A percentile compares a stretch with the other conserved stretches of the same genome.
phyloP scores from a whole-genome alignment of 129 eudicot species.

The Artemisia argyi region DNA sequence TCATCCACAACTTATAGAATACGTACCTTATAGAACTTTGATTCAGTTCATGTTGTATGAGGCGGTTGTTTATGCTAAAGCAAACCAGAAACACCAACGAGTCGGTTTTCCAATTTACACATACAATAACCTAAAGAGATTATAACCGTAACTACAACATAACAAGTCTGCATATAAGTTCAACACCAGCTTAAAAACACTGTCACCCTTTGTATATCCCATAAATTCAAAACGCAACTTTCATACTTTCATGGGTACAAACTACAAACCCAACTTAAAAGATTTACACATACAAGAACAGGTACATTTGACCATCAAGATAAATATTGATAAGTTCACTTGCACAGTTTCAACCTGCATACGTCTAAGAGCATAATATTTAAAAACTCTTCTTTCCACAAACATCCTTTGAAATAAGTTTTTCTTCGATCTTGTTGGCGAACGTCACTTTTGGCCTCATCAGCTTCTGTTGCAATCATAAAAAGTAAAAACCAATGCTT shows the following conservation, averaged over 20 bases:
- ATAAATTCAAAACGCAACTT: slow-evolving; percentile 4
- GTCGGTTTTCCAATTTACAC: too few species aligned
- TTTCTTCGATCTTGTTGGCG: slow-evolving; percentile 43
- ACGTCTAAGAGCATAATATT: background rate
- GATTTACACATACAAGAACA: slow-evolving; percentile 19
- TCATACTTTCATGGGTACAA: slow-evolving; percentile 7
- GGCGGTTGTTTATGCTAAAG: too few species aligned
- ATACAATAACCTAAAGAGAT: background rate
- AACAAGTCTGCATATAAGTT: background rate
- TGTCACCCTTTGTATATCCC: background rate
- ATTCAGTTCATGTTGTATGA: too few species aligned
- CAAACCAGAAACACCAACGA: too few species aligned
- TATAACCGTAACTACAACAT: background rate
- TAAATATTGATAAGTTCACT: background rate
- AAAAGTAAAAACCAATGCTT: slow-evolving; percentile 5
- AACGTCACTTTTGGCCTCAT: slow-evolving; percentile 43
- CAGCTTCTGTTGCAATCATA: slow-evolving; percentile 26
- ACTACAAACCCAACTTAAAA: slow-evolving; percentile 18
- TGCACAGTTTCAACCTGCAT: background rate
- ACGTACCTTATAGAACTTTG: too few species aligned
- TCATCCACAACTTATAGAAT: too few species aligned
- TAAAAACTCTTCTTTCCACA: slow-evolving; percentile 18
- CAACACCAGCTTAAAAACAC: background rate
- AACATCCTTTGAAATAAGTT: slow-evolving; percentile 10
- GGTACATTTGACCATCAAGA: background rate